Conservation (phyloP, 306 rosid species). For the Glycine latifolia region DNA sequence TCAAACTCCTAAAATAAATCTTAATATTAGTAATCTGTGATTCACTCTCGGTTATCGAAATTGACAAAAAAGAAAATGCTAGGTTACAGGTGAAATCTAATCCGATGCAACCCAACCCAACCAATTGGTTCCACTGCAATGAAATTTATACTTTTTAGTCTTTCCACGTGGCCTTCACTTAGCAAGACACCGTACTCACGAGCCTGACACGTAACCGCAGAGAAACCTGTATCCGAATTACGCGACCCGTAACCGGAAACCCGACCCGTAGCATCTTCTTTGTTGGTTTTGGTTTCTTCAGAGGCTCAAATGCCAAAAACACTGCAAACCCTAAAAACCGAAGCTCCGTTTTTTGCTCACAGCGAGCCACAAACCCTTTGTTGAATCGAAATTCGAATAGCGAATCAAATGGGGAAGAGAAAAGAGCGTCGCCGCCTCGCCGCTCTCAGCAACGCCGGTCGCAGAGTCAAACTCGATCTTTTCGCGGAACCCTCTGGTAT, state of each 20-base stretch:
- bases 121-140: too few relatives aligned
- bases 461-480: slow-evolving; percentile 98
- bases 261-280: neutral
- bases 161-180: neutral
- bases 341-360: neutral
- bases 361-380: neutral
- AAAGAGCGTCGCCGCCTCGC: slow-evolving; percentile 91
- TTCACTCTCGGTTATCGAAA: too few relatives aligned
- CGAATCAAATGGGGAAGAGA: slow-evolving; percentile 84
- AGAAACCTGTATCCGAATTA: neutral
- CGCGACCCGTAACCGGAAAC: neutral
- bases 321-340: slow-evolving; percentile 43
- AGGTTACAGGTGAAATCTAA: too few relatives aligned
- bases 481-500: slow-evolving; percentile 98
- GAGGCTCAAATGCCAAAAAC: neutral
- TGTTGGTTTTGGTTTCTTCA: neutral
- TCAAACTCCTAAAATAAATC: too few relatives aligned
- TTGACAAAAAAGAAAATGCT: too few relatives aligned
- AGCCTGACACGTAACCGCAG: neutral
- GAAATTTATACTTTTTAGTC: neutral
- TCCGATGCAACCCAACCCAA: too few relatives aligned
- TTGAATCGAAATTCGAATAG: slow-evolving; percentile 28
- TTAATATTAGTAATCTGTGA: too few relatives aligned
- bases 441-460: slow-evolving; percentile 83
- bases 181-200: neutral